A percentile compares a stretch with the other conserved stretches of the same genome.
Evolutionary conservation across 2,329 filamentous ascomycete species (phyloP).

Genomic region (Trichophyton mentagrophytes): DNA sequence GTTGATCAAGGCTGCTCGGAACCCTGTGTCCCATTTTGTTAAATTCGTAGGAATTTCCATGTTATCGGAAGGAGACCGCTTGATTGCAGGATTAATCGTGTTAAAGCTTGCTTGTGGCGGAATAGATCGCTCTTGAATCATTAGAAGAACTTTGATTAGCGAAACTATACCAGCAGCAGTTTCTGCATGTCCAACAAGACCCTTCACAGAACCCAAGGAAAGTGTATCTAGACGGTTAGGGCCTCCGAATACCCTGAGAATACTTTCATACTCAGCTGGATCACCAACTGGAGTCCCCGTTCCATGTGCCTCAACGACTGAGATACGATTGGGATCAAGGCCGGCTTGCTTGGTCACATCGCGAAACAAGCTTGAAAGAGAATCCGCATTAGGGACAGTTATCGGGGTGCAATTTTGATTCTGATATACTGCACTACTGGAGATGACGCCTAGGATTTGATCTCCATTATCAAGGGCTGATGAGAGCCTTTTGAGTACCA

Average conservation of each 20-base stretch:
- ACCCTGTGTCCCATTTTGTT: neutral
- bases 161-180: conserved; percentile 22
- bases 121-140: conserved; percentile 19
- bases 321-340: conserved; percentile 2
- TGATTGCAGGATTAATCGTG: conserved; percentile 12
- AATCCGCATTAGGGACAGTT: conserved; percentile 4
- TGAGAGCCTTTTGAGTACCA: conserved; percentile 31
- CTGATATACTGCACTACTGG: conserved; percentile 28
- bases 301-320: conserved; percentile 23
- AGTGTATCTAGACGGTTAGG: conserved; percentile 10
- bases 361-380: neutral
- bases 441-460: conserved; percentile 31
- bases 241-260: conserved; percentile 16
- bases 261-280: conserved; percentile 19
- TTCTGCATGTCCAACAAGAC: conserved; percentile 25
- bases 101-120: conserved; percentile 19
- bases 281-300: conserved; percentile 25
- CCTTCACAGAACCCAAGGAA: conserved; percentile 24
- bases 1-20: conserved; percentile 15
- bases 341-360: conserved; percentile 2
- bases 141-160: conserved; percentile 21
- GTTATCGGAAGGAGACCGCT: neutral
- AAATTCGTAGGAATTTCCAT: neutral
- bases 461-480: conserved; percentile 31
- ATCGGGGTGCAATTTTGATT: conserved; percentile 26